Conservation (phyloP, 2,329 filamentous ascomycete species). For the Podosphaera xanthii region DNA sequence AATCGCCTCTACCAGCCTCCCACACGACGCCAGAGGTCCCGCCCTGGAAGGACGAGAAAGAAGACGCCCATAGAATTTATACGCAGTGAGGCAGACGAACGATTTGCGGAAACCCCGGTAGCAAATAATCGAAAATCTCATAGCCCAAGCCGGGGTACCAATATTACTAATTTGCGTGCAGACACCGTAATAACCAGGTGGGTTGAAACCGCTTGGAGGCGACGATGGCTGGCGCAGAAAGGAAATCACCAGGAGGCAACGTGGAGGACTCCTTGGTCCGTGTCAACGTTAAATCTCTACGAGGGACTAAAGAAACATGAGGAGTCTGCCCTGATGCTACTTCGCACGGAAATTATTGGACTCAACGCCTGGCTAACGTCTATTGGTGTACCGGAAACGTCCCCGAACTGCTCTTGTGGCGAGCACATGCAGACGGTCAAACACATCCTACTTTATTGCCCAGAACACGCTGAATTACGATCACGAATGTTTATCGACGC, state of each 20-base stretch:
- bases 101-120: too few relatives aligned
- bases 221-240: neutral
- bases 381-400: neutral
- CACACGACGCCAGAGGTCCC: too few relatives aligned
- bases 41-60: too few relatives aligned
- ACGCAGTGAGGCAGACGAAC: too few relatives aligned
- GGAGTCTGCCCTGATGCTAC: neutral
- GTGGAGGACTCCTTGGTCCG: neutral
- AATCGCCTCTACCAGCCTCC: too few relatives aligned
- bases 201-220: neutral
- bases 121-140: too few relatives aligned
- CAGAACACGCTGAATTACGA: neutral
- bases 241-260: neutral
- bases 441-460: neutral
- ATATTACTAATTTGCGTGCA: too few relatives aligned
- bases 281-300: neutral
- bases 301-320: neutral
- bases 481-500: neutral
- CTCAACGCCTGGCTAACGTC: neutral
- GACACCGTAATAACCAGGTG: neutral
- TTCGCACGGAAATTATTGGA: neutral
- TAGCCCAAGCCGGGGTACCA: too few relatives aligned
- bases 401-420: neutral
- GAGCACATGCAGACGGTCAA: neutral
- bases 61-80: too few relatives aligned